Evolutionary conservation across 805 yeast species (phyloP), one percentile per base, ranked within the genome.

Genomic region (Wickerhamiella alocasiicola): DNA sequence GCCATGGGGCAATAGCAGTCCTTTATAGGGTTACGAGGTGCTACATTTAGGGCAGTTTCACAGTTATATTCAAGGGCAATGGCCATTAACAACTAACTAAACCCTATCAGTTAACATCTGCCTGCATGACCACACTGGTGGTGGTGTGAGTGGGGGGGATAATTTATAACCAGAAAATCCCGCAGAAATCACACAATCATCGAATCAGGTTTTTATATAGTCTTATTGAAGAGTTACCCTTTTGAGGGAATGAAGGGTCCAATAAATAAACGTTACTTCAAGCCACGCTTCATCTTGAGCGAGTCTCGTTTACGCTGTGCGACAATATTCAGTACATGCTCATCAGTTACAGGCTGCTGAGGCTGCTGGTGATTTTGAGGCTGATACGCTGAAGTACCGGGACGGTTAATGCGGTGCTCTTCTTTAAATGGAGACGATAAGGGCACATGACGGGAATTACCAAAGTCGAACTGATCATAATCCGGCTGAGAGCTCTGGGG

Each of bases 261-360:
- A 32, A 36, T 36, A 36, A 36, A 28, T 27, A 28, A 26, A 17
- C 26, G 17, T 25, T 37, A 37, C 35, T 41, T 35, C 24, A 41
- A 23, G 27, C 60, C 60, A 50, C 75, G 65, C 52, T 71, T 71
- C 50, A 70, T 52, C 43, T 70, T 66, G 46, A 71, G 52, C 47
- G 71, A 64, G 46, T 71, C 75, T 48, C 76, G 64, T 52, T 71
- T 71, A 45, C 76, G 60, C 46, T 66, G 67, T 20, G 70, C 64
- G 1, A 74, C 71, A 21, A 63, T 68, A 46, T 70, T 70, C 49
- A 50, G 56, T 31, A 59, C 42, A 4, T 47, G 44, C 13, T 17
- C 45, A 25, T 48, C 52, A 20, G 39, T 46, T 9, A 50, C 15
- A 27, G 38, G 42, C 26, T 15, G 34, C 34, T 12, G 27, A 20